These are phyloP conservation scores for Heritiera fomes DNA, from an alignment of 345 rosid genomes.

Conservation along the genomic window DNA sequence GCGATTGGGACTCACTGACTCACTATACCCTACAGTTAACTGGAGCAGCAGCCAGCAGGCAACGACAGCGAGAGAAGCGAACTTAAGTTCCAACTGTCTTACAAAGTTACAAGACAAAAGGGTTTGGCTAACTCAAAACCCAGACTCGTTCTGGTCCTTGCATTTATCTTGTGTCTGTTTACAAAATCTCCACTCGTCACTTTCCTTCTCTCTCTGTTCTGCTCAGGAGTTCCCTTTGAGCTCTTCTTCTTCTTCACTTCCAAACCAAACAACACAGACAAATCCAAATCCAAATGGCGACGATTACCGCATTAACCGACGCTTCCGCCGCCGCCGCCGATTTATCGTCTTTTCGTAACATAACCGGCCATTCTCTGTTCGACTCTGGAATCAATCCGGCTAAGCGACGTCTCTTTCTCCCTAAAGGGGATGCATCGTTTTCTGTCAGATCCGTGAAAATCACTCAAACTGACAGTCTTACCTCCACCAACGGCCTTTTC, in stretches of 20 bases:
- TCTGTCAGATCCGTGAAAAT: conserved; percentile 46
- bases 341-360: conserved; percentile 44
- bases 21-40: no score
- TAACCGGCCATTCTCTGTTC: conserved; percentile 28
- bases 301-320: conserved; percentile 9
- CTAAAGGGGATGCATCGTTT: conserved; percentile 25
- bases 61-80: background rate
- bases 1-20: no score
- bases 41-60: no score
- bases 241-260: background rate
- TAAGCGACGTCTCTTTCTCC: conserved; percentile 15
- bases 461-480: conserved; percentile 18
- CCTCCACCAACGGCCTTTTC: conserved; percentile 44
- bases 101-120: background rate
- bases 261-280: conserved; percentile 12
- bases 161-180: no score
- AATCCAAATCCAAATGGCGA: conserved; percentile 30
- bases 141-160: background rate
- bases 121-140: background rate
- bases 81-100: background rate
- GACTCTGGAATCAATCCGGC: conserved; percentile 20
- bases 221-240: background rate
- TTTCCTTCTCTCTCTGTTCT: background rate
- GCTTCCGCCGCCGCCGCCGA: conserved; percentile 28
- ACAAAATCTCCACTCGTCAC: conserved; percentile 4